Evolutionary conservation across 2,329 filamentous ascomycete genomes (phyloP), one percentile per base, ranked within the genome.

Genomic region (Exophiala spinifera): DNA sequence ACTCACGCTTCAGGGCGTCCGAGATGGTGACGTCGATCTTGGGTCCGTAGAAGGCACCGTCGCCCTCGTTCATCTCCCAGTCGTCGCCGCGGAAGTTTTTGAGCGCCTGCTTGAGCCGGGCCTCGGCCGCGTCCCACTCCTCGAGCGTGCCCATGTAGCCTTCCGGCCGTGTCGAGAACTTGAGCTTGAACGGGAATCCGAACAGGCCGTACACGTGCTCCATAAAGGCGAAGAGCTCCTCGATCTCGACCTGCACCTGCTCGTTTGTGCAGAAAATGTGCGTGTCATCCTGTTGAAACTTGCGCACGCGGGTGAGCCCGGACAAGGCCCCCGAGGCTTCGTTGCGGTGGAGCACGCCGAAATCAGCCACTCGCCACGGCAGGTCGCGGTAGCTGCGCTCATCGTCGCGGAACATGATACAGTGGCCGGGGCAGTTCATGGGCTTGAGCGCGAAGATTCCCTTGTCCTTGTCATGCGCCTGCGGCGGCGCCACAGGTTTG

Each of bases 351-450:
- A 99, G 79, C 21, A 95, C 89, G 71, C 92, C 92, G 72, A 97
- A 97, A 70, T 99, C 94, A 48, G 94, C 92, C 74, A 96, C 88
- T 67, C 94, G 83, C 74, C 95, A 86, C 23, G 94, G 94, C 55
- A 99, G 77, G 65, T 97, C 91, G 66, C 88, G 81, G 73, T 97
- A 96, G 72, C 87, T 94, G 65, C 89, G 83, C 67, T 89, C 88
- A 50, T 88, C 83, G 71, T 92, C 87, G 46, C 81, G 83, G 71
- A 96, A 62, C 66, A 96, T 87, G 62, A 94, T 76, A 72, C 89
- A 95, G 74, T 97, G 92, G 23, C 91, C 91, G 3, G 94, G 94
- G 74, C 94, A 99, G 76, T 97, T 97, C 94, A 97, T 97, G 23
- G 92, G 92, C 76, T 97, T 97, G 48, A 97, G 76, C 14, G 85